A percentile compares a stretch with the other conserved stretches of the same genome.
Evolutionary conservation across 148 eudicot genomes (phyloP).

Genomic region (Arctostaphylos glauca): DNA sequence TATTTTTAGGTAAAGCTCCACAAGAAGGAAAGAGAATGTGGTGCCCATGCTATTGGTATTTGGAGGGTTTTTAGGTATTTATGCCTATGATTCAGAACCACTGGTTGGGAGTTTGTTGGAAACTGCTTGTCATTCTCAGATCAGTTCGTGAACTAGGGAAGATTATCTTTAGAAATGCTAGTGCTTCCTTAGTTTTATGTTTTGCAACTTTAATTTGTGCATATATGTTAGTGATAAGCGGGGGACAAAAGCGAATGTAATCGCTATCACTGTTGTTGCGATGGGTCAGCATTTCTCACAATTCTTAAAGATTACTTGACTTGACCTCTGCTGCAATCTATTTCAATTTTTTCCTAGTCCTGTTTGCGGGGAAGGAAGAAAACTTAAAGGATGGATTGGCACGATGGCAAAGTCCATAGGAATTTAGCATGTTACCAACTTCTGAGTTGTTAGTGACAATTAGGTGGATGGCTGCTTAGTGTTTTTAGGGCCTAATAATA

Average conservation of each 20-base stretch:
- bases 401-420: not conserved
- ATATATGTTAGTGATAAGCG: not conserved
- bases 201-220: not conserved
- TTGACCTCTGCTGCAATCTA: not conserved
- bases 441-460: not conserved
- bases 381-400: not conserved
- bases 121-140: not conserved
- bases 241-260: not conserved
- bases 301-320: not conserved
- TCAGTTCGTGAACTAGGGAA: not conserved
- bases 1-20: constrained; percentile 1
- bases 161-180: not conserved
- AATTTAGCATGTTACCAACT: not conserved
- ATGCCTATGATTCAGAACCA: not conserved
- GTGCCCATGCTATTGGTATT: not conserved
- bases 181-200: not conserved
- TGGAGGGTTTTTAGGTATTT: not conserved
- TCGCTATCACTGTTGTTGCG: not conserved
- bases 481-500: not conserved
- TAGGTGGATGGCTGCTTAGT: not conserved
- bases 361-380: not conserved
- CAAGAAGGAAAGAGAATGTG: not conserved
- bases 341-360: not conserved
- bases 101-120: not conserved
- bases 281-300: not conserved